These are phyloP conservation scores for Leccinum broughii DNA, from an alignment of 768 basidiomycete species.

Conservation along the genomic window DNA sequence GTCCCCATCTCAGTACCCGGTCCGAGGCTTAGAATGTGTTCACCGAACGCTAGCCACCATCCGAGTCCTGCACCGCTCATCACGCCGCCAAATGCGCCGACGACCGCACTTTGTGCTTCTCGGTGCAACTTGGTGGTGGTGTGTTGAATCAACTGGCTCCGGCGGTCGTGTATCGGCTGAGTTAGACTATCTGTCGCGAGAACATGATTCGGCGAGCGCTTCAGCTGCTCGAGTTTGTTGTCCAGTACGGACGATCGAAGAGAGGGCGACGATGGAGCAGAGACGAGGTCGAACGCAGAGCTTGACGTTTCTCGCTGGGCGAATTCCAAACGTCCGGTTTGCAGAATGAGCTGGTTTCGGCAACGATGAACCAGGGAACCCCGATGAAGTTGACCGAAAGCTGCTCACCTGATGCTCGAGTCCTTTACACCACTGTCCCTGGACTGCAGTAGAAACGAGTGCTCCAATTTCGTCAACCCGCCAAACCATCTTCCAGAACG, in stretches of 20 bases:
- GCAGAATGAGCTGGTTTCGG: conserved; percentile 53
- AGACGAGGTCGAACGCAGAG: conserved; percentile 42
- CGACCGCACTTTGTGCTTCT: conserved; percentile 58
- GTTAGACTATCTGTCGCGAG: conserved; percentile 50
- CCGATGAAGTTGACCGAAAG: neutral
- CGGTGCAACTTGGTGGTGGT: conserved; percentile 62
- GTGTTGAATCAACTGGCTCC: conserved; percentile 51
- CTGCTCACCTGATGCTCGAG: conserved; percentile 52
- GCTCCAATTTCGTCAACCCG: conserved; percentile 41
- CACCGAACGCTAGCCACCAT: conserved; percentile 53
- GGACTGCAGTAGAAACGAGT: conserved; percentile 34
- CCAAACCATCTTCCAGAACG: conserved; percentile 43
- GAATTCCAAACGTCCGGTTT: conserved; percentile 57
- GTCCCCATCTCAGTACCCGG: conserved; percentile 52
- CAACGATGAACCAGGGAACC: neutral
- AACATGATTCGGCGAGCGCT: conserved; percentile 43
- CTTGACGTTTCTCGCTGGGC: conserved; percentile 46
- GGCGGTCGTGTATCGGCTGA: conserved; percentile 50
- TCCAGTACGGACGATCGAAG: conserved; percentile 56
- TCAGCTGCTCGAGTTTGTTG: conserved; percentile 58
- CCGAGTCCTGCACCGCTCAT: conserved; percentile 51
- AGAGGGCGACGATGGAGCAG: conserved; percentile 28
- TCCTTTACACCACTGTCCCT: conserved; percentile 40
- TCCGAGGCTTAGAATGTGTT: conserved; percentile 37
- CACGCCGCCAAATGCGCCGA: conserved; percentile 50